Evolutionary conservation across 371 early-diverging fungal genomes (phyloP).

Genomic region (Mucor racemosus): DNA sequence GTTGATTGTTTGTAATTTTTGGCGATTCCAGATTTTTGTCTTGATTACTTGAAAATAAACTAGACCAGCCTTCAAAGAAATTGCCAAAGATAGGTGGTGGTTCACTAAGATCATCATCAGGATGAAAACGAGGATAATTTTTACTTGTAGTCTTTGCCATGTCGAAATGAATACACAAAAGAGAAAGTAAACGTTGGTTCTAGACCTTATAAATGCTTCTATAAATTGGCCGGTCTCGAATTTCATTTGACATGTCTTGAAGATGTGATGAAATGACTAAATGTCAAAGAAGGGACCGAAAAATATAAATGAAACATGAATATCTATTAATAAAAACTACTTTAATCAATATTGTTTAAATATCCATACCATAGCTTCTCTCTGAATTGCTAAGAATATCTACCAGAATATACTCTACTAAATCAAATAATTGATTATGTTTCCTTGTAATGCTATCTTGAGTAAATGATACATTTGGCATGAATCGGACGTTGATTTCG

Average conservation of each 20-base stretch:
- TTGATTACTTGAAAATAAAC: background rate
- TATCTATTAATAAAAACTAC: too few species aligned
- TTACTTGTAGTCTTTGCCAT: background rate
- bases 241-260: slow-evolving; percentile 9
- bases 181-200: background rate
- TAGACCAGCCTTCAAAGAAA: slow-evolving; percentile 38
- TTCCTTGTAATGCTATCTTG: too few species aligned
- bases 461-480: too few species aligned
- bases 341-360: too few species aligned
- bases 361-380: too few species aligned
- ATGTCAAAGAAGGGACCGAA: background rate
- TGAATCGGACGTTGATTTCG: too few species aligned
- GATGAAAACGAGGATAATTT: background rate
- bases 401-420: too few species aligned
- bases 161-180: background rate
- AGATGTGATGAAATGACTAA: background rate
- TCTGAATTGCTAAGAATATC: too few species aligned
- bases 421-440: too few species aligned
- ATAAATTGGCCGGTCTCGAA: background rate
- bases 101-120: background rate
- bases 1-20: background rate
- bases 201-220: background rate
- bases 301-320: background rate
- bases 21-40: background rate
- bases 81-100: slow-evolving; percentile 27